Evolutionary conservation across 192 early-diverging fungal genomes (phyloP).

Genomic region (Chytriomyces sp.): DNA sequence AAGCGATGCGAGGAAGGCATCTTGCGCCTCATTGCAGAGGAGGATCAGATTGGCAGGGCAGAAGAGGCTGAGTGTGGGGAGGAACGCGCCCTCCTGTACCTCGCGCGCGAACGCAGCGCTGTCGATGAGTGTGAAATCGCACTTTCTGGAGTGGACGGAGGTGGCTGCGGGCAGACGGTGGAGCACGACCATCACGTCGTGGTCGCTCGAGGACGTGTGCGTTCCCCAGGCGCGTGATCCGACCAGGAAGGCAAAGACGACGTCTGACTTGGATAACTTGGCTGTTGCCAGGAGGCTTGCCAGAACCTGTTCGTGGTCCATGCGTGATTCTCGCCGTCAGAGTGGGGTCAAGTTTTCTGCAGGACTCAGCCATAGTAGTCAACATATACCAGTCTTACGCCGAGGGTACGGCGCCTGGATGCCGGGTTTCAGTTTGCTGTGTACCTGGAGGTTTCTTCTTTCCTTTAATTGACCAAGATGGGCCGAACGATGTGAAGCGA

Average conservation of each 20-base stretch:
- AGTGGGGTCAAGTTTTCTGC: too few species aligned
- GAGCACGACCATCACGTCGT: not conserved
- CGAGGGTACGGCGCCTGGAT: too few species aligned
- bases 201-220: not conserved
- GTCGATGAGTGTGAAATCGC: not conserved
- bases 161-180: not conserved
- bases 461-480: too few species aligned
- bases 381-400: too few species aligned
- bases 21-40: too few species aligned
- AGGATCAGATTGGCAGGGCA: too few species aligned
- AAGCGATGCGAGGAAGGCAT: too few species aligned
- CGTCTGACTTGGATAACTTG: not conserved
- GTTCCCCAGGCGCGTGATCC: constrained; percentile 2
- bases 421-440: too few species aligned
- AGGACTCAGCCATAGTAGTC: too few species aligned
- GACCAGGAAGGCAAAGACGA: not conserved
- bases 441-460: too few species aligned
- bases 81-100: not conserved
- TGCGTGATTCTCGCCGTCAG: too few species aligned
- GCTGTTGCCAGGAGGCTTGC: not conserved
- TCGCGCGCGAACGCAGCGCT: not conserved
- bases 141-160: not conserved
- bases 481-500: constrained; percentile 62
- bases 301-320: too few species aligned
- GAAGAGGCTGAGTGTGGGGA: not conserved